Evolutionary conservation across 352 stramenopile species (phyloP).

Genomic region (Lagenidium giganteum): DNA sequence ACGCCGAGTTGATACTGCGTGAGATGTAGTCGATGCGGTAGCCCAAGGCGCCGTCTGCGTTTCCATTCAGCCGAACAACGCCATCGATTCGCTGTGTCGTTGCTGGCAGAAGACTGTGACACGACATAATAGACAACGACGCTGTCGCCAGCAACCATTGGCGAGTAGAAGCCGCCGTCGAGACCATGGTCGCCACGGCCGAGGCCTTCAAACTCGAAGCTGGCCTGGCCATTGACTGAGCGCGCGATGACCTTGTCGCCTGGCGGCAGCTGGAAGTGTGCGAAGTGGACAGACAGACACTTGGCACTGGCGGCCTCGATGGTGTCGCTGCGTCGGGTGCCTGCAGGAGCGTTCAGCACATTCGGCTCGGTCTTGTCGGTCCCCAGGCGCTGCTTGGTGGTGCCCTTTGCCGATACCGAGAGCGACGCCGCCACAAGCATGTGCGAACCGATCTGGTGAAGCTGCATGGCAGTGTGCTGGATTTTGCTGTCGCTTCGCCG

Average conservation of each 20-base stretch:
- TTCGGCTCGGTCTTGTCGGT: too few relatives aligned
- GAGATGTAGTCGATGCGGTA: constrained; percentile 30
- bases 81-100: too few relatives aligned
- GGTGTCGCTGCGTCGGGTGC: too few relatives aligned
- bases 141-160: constrained; percentile 16
- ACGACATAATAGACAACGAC: constrained; percentile 17
- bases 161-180: constrained; percentile 29
- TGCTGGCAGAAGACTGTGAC: not conserved
- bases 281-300: constrained; percentile 41
- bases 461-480: too few relatives aligned
- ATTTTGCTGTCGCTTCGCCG: too few relatives aligned
- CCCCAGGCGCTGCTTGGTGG: too few relatives aligned
- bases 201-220: constrained; percentile 20
- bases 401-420: too few relatives aligned
- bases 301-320: constrained; percentile 16
- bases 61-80: too few relatives aligned
- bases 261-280: constrained; percentile 22
- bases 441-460: too few relatives aligned
- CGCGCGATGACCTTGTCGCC: constrained; percentile 24
- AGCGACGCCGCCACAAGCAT: too few relatives aligned
- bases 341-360: too few relatives aligned
- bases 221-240: constrained; percentile 11
- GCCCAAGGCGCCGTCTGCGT: constrained; percentile 6
- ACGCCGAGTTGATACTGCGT: constrained; percentile 10
- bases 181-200: constrained; percentile 21